phyloP scores from a whole-genome alignment of 2,329 filamentous ascomycete species.

The Blastomyces gilchristii region DNA sequence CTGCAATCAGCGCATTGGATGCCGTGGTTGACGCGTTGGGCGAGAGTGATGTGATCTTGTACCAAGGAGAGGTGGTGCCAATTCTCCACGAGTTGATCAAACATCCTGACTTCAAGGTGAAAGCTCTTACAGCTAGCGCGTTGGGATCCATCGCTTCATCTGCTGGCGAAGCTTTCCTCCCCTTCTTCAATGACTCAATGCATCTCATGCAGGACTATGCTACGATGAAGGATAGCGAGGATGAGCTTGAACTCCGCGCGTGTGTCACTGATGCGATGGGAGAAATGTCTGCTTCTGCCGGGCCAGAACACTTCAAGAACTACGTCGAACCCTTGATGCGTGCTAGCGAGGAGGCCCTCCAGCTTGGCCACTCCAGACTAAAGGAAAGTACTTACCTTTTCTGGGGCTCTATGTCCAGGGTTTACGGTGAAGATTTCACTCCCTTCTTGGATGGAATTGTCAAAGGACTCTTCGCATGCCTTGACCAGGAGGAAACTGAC shows the following conservation, averaged over 20 bases:
- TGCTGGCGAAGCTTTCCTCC: conserved; percentile 69
- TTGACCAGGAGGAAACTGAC: conserved; percentile 81
- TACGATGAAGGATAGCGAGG: conserved; percentile 75
- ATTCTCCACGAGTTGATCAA: conserved; percentile 74
- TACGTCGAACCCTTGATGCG: conserved; percentile 87
- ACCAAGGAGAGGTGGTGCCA: conserved; percentile 71
- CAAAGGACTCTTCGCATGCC: conserved; percentile 61
- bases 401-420: conserved; percentile 88
- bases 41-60: conserved; percentile 66
- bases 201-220: conserved; percentile 75
- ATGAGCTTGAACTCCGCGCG: conserved; percentile 80
- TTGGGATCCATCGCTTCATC: conserved; percentile 84
- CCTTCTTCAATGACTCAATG: conserved; percentile 91
- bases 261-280: conserved; percentile 88
- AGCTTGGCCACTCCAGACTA: conserved; percentile 78
- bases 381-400: conserved; percentile 96
- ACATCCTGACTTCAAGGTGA: conserved; percentile 79
- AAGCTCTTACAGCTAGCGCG: conserved; percentile 78
- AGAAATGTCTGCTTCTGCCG: conserved; percentile 82
- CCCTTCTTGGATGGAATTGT: conserved; percentile 39
- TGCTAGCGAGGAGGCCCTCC: conserved; percentile 80
- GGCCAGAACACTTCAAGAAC: conserved; percentile 73
- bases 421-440: conserved; percentile 61
- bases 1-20: conserved; percentile 81
- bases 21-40: conserved; percentile 79